These are phyloP conservation scores for Rhododendron williamsianum DNA, from an alignment of 148 eudicot genomes.

Conservation along the genomic window DNA sequence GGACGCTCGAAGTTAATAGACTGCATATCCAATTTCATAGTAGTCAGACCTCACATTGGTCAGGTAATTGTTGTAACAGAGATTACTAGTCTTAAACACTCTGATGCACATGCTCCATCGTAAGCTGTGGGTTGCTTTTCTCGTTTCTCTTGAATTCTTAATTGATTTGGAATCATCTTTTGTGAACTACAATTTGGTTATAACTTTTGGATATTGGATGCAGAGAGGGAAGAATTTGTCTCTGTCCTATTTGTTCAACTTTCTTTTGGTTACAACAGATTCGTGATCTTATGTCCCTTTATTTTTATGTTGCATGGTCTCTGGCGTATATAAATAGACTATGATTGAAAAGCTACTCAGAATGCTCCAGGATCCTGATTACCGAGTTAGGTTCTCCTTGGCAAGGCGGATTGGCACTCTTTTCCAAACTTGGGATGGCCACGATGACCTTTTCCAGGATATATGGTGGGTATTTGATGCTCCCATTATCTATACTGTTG, in stretches of 20 bases:
- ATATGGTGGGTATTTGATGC: constrained; percentile 47
- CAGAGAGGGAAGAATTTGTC: neutral
- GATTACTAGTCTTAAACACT: neutral
- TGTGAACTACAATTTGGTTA: neutral
- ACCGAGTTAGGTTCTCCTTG: constrained; percentile 70
- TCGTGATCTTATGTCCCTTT: neutral
- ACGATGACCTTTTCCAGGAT: constrained; percentile 86
- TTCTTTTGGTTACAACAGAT: neutral
- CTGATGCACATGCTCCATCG: neutral
- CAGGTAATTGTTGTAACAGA: constrained; percentile 47
- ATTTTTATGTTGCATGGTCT: constrained; percentile 3
- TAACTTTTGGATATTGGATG: neutral
- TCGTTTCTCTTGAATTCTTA: constrained; percentile 10
- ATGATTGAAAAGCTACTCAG: constrained; percentile 78
- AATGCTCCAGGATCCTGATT: constrained; percentile 83
- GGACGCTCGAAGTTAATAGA: constrained; percentile 73
- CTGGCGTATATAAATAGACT: constrained; percentile 34
- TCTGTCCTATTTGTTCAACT: neutral
- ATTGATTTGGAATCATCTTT: neutral
- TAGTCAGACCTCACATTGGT: constrained; percentile 60
- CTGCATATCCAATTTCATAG: constrained; percentile 72
- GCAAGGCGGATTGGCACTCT: constrained; percentile 82
- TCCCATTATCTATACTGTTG: neutral
- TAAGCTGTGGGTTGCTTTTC: neutral
- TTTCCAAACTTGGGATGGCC: constrained; percentile 99